These are phyloP conservation scores for Lumnitzera littorea DNA, from an alignment of 345 rosid genomes.

Conservation along the genomic window DNA sequence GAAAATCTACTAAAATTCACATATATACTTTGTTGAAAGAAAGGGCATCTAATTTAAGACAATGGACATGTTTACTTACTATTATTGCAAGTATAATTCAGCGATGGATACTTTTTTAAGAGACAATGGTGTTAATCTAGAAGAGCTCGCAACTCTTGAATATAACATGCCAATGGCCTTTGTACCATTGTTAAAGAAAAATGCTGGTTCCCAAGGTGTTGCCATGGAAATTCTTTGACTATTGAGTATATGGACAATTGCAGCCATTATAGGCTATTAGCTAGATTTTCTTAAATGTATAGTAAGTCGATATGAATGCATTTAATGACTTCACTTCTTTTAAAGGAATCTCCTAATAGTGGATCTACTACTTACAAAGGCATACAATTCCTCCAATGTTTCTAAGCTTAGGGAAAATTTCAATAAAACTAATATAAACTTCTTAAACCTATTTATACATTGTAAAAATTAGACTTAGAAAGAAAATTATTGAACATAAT, in stretches of 20 bases:
- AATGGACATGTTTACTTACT: too few relatives aligned
- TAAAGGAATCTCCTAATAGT: slow-evolving; percentile 5
- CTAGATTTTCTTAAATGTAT: slow-evolving; percentile 25
- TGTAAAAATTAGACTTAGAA: slow-evolving; percentile 6
- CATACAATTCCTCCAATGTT: slow-evolving; percentile 16
- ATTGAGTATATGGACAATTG: slow-evolving; percentile 17
- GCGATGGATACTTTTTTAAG: slow-evolving; percentile 30
- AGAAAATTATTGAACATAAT: background rate
- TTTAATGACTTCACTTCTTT: slow-evolving; percentile 15
- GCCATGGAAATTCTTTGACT: slow-evolving; percentile 14
- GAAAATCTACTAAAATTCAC: too few relatives aligned
- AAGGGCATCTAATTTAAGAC: too few relatives aligned
- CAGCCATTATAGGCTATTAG: slow-evolving; percentile 25
- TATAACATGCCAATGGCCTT: background rate
- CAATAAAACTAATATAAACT: background rate
- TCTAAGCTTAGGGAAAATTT: slow-evolving; percentile 22
- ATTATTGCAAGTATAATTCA: slow-evolving; percentile 28
- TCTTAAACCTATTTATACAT: background rate
- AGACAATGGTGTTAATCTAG: slow-evolving; percentile 14
- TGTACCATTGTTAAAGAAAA: background rate
- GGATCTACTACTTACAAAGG: slow-evolving; percentile 14
- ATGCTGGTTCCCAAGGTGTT: slow-evolving; percentile 18
- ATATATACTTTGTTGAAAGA: too few relatives aligned
- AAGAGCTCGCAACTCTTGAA: slow-evolving; percentile 11
- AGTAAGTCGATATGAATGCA: slow-evolving; percentile 27